Evolutionary conservation across 306 rosid species (phyloP).

Genomic region (Vigna hirtella): DNA sequence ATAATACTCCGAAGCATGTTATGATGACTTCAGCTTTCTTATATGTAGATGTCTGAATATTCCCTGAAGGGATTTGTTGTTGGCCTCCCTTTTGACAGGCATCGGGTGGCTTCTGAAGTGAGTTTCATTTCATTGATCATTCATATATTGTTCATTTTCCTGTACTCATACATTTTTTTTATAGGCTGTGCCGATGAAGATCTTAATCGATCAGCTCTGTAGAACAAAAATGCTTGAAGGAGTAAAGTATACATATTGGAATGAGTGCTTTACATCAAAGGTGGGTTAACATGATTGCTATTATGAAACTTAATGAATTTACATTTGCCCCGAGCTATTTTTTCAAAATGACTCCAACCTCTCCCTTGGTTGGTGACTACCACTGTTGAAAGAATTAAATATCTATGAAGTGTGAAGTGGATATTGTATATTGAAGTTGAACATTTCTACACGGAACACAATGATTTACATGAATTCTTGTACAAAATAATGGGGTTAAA

Average conservation of each 20-base stretch:
- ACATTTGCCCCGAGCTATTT: neutral
- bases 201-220: constrained; percentile 65
- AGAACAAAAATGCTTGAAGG: constrained; percentile 64
- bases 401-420: constrained; percentile 1
- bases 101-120: constrained; percentile 51
- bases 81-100: constrained; percentile 62
- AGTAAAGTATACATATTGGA: constrained; percentile 75
- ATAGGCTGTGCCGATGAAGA: constrained; percentile 68
- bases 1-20: constrained; percentile 22
- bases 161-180: constrained; percentile 12
- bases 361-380: constrained; percentile 13
- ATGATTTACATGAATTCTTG: neutral
- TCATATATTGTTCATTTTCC: neutral
- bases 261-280: constrained; percentile 86
- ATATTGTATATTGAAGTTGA: constrained; percentile 17
- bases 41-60: constrained; percentile 67
- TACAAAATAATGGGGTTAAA: neutral
- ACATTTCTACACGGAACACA: neutral
- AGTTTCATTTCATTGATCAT: constrained; percentile 44
- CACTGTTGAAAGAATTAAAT: constrained; percentile 16
- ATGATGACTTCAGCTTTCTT: constrained; percentile 38
- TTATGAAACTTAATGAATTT: constrained; percentile 25
- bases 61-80: constrained; percentile 75
- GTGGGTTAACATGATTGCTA: constrained; percentile 46
- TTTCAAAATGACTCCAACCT: constrained; percentile 15